Evolutionary conservation across 1,139 yeast species (phyloP).

Genomic region (Hemisphaericaspora xylofermentans): DNA sequence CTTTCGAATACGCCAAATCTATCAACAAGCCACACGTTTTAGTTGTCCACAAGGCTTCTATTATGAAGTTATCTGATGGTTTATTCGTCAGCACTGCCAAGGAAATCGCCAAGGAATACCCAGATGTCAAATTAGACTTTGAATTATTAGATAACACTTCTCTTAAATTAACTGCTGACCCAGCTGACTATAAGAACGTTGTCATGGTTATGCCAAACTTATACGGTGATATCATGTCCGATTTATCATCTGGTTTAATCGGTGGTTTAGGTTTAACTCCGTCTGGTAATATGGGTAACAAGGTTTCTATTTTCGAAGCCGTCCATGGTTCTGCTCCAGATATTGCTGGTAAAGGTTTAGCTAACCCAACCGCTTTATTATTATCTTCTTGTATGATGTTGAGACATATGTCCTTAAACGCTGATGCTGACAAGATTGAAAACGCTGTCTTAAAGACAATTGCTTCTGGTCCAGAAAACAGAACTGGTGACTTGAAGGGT

Average conservation of each 20-base stretch:
- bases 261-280: constrained; percentile 99
- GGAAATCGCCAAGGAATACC: constrained; percentile 87
- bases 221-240: constrained; percentile 98
- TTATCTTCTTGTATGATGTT: constrained; percentile 98
- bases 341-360: constrained; percentile 96
- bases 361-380: constrained; percentile 97
- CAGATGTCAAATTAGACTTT: constrained; percentile 76
- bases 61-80: constrained; percentile 98
- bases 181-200: constrained; percentile 70
- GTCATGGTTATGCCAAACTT: constrained; percentile 99
- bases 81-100: constrained; percentile 89
- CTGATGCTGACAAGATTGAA: constrained; percentile 81
- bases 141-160: constrained; percentile 97
- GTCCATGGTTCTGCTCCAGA: constrained; percentile 99
- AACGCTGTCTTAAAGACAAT: constrained; percentile 86
- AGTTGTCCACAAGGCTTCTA: constrained; percentile 97
- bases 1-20: constrained; percentile 92
- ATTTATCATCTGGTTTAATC: constrained; percentile 92
- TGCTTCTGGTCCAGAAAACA: constrained; percentile 88
- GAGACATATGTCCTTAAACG: constrained; percentile 91
- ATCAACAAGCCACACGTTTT: constrained; percentile 85
- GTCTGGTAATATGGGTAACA: constrained; percentile 98
- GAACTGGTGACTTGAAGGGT: constrained; percentile 97
- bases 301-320: constrained; percentile 96
- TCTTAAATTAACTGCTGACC: constrained; percentile 85